These are phyloP conservation scores for Hypoxylon cercidicola DNA, from an alignment of 495 filamentous ascomycete species.

Conservation along the genomic window DNA sequence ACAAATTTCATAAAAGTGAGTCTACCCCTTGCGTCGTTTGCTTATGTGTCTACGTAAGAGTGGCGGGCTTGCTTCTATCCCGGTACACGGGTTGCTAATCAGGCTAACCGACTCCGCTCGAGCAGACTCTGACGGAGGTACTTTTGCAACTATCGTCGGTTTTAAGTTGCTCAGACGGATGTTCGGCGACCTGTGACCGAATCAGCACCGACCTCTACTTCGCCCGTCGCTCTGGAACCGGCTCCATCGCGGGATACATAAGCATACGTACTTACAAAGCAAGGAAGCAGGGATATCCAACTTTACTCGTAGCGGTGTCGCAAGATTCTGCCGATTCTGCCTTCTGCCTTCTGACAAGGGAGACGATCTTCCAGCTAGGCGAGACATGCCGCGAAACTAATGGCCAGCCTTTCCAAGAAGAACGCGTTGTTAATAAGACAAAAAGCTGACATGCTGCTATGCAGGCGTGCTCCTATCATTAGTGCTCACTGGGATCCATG, in stretches of 20 bases:
- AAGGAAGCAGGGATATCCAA: slow-evolving; percentile 20
- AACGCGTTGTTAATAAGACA: slow-evolving; percentile 20
- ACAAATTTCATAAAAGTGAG: slow-evolving; percentile 11
- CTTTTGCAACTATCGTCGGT: slow-evolving; percentile 31
- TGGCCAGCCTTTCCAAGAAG: slow-evolving; percentile 19
- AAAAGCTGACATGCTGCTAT: slow-evolving; percentile 2
- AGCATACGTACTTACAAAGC: background rate
- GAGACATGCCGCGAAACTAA: slow-evolving; percentile 28
- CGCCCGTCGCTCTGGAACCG: slow-evolving; percentile 14
- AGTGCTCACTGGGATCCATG: slow-evolving; percentile 16
- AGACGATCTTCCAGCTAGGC: slow-evolving; percentile 33
- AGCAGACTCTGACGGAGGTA: slow-evolving; percentile 23
- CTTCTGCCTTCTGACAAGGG: slow-evolving; percentile 30
- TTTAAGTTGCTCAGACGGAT: slow-evolving; percentile 5
- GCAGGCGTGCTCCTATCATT: slow-evolving; percentile 8
- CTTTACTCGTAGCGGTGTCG: background rate
- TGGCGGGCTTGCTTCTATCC: slow-evolving; percentile 21
- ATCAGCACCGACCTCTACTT: slow-evolving; percentile 16
- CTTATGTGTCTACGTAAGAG: slow-evolving; percentile 41
- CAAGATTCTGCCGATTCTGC: too few relatives aligned
- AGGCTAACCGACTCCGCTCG: slow-evolving; percentile 23
- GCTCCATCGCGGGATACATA: slow-evolving; percentile 14
- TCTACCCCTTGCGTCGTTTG: slow-evolving; percentile 6
- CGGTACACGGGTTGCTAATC: slow-evolving; percentile 24
- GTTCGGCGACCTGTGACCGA: slow-evolving; percentile 26